These are phyloP conservation scores for Hibiscus tridactylites DNA, from an alignment of 345 rosid genomes.

Conservation along the genomic window DNA sequence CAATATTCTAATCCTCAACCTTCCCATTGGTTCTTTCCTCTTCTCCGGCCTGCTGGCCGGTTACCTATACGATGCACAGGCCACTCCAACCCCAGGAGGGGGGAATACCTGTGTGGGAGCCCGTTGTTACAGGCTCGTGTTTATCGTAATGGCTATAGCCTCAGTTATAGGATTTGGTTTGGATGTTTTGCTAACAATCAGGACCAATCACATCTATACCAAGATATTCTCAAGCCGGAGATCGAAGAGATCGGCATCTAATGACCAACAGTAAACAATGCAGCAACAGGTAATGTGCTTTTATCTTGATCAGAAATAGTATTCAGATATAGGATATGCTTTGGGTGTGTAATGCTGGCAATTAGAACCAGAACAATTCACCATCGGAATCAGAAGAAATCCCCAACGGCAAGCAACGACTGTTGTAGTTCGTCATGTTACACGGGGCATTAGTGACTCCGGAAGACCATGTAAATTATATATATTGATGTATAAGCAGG, in stretches of 20 bases:
- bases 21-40: constrained; percentile 88
- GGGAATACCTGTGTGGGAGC: constrained; percentile 85
- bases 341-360: not conserved
- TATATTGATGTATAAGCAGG: too few relatives aligned
- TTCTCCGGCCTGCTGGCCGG: constrained; percentile 92
- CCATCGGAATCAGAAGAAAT: not conserved
- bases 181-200: constrained; percentile 48
- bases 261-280: not conserved
- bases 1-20: constrained; percentile 79
- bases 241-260: constrained; percentile 25
- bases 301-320: not conserved
- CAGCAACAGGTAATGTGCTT: constrained; percentile 2
- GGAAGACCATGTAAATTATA: too few relatives aligned
- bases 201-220: constrained; percentile 52
- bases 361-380: not conserved
- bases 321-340: not conserved
- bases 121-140: constrained; percentile 77
- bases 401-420: not conserved
- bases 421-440: too few relatives aligned
- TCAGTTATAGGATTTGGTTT: constrained; percentile 62
- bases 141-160: constrained; percentile 58
- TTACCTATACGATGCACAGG: constrained; percentile 68
- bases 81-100: constrained; percentile 64
- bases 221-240: constrained; percentile 49
- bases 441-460: too few relatives aligned